Evolutionary conservation across 73 alveolate genomes (phyloP), one percentile per base, ranked within the genome.

Genomic region (Paramecium primaurelia): DNA sequence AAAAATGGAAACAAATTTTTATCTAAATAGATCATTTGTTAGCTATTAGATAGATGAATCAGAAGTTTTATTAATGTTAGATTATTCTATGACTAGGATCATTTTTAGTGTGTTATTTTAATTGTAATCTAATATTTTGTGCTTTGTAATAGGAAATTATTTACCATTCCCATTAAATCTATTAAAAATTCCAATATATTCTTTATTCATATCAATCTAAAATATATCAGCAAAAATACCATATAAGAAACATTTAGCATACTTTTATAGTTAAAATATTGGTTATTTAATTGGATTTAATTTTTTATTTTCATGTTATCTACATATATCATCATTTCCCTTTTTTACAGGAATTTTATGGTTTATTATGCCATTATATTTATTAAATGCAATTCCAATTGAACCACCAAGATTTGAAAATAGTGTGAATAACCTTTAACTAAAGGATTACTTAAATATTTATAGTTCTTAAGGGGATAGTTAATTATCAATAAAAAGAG

Each of bases 141-240:
- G 91, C 20, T 80, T 10, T 10, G 30, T 80, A 0, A 80, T 80
- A n/a, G 77, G 91, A 20, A 80, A 40, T 16, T 45, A 44, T 80
- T 47, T 80, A 14, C 77, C 91, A 73, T 80, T 80, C 16, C 91
- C 91, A 49, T n/a, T 80, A 44, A 26, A 80, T 26, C 91, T 80
- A 45, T 47, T 80, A 47, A 80, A 80, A 47, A 80, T 80, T 22
- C 91, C 91, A 12, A 42, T 80, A 44, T 80, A 80, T 26, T 34
- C 91, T 4, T 47, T 80, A 80, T 80, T 80, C 58, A 80, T 80
- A 45, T 80, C 91, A 2, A 80, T 49, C 1, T 34, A 80, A 47
- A 80, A 80, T 47, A 12, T 80, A 40, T 45, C 77, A 11, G 75
- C 75, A 4, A 80, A 80, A 80, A 80, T 80, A 5, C 91, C 75